These are phyloP conservation scores for Aquilaria sinensis DNA, from an alignment of 345 rosid species.

Conservation along the genomic window DNA sequence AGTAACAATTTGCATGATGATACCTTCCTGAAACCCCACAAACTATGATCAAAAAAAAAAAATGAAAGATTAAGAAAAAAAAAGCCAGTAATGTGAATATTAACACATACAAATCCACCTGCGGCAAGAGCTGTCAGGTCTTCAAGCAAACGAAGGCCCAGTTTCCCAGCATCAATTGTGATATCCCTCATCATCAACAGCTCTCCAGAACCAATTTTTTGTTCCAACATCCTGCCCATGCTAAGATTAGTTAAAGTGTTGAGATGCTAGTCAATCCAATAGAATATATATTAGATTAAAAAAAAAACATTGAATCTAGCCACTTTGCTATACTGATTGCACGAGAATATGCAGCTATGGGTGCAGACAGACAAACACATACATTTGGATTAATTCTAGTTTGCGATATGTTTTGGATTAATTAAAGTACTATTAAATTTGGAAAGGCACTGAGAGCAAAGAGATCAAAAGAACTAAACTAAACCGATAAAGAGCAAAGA, in stretches of 20 bases:
- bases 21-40: neutral
- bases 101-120: conserved; percentile 99
- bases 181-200: conserved; percentile 41
- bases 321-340: neutral
- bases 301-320: neutral
- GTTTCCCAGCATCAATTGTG: conserved; percentile 59
- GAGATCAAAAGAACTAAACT: too few relatives aligned
- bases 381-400: too few relatives aligned
- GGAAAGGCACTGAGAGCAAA: too few relatives aligned
- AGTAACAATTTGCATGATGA: conserved; percentile 6
- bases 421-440: too few relatives aligned
- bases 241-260: conserved; percentile 5
- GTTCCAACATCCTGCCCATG: conserved; percentile 54
- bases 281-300: neutral
- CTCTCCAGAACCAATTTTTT: conserved; percentile 44
- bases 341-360: too few relatives aligned
- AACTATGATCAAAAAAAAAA: neutral
- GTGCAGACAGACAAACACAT: too few relatives aligned
- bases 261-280: neutral
- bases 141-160: conserved; percentile 94
- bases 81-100: conserved; percentile 32
- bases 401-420: too few relatives aligned
- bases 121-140: conserved; percentile 99
- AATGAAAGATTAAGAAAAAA: conserved; percentile 5
- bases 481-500: too few relatives aligned